These are phyloP conservation scores for Earliella scabrosa DNA, from an alignment of 1,284 basidiomycete genomes.

Conservation along the genomic window DNA sequence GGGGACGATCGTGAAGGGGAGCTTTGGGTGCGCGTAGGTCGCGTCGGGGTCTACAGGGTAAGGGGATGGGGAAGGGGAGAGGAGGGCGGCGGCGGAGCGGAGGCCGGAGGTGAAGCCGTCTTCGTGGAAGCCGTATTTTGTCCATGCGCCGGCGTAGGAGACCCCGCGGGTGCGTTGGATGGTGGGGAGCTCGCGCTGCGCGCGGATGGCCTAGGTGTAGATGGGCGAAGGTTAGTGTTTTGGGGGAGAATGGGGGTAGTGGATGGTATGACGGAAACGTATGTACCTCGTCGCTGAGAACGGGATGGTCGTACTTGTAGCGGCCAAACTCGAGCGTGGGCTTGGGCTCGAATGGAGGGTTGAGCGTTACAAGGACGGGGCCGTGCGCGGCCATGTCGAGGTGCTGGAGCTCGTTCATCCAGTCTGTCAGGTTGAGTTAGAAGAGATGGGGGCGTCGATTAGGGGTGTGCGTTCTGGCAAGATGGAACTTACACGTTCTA, in stretches of 20 bases:
- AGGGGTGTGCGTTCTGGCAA: no score
- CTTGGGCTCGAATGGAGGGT: constrained; percentile 70
- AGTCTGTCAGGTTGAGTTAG: no score
- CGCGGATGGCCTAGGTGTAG: constrained; percentile 51
- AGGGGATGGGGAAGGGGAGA: neutral
- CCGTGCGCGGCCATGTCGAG: constrained; percentile 63
- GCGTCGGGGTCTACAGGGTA: neutral
- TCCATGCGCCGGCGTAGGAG: constrained; percentile 81
- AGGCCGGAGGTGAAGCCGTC: constrained; percentile 78
- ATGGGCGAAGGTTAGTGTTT: neutral
- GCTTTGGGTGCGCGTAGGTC: neutral
- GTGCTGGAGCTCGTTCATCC: constrained; percentile 83
- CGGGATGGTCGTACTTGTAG: constrained; percentile 74
- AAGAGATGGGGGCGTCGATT: no score
- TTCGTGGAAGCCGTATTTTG: constrained; percentile 82
- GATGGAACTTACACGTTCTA: constrained; percentile 47
- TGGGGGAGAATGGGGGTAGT: neutral
- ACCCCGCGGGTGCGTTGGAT: constrained; percentile 74
- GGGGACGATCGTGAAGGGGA: constrained; percentile 37
- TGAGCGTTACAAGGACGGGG: constrained; percentile 78
- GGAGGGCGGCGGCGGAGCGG: constrained; percentile 39
- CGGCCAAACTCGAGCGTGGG: constrained; percentile 51
- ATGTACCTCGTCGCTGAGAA: constrained; percentile 54
- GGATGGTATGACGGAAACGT: constrained; percentile 7
- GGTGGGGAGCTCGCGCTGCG: constrained; percentile 54